These are phyloP conservation scores for Saturnispora saitoi DNA, from an alignment of 805 yeast species.

Conservation along the genomic window DNA sequence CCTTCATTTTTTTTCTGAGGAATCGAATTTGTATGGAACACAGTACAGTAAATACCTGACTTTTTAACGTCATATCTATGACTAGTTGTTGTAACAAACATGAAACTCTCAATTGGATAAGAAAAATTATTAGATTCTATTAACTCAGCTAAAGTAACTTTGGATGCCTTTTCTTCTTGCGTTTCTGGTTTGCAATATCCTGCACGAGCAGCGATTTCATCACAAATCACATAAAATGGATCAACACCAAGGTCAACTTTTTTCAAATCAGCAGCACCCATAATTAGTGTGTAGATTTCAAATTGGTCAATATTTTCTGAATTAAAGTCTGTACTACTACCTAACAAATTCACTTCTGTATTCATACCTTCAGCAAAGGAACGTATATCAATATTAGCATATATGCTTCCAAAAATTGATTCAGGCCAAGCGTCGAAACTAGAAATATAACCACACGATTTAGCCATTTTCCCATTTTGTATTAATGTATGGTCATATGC, in stretches of 20 bases:
- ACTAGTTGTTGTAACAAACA: constrained; percentile 7
- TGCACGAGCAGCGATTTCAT: not conserved
- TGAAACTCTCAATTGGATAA: constrained; percentile 16
- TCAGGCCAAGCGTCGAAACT: not conserved
- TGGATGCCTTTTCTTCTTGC: not conserved
- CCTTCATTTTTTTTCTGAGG: constrained; percentile 1
- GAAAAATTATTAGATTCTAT: constrained; percentile 13
- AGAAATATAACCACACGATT: not conserved
- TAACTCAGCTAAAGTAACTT: constrained; percentile 15
- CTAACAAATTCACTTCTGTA: too few species aligned
- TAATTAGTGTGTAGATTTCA: not conserved
- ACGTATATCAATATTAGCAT: not conserved
- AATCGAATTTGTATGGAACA: constrained; percentile 16
- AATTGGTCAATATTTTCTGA: not conserved
- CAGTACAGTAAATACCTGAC: constrained; percentile 24
- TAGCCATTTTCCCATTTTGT: not conserved
- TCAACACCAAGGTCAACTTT: not conserved
- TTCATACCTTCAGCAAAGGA: not conserved
- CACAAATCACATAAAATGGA: not conserved
- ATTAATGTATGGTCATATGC: too few species aligned
- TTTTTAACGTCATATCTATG: constrained; percentile 15
- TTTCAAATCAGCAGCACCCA: not conserved
- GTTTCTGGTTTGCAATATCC: not conserved
- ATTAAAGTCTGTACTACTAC: not conserved
- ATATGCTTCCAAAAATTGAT: not conserved